A percentile compares a stretch with the other conserved stretches of the same genome.
Evolutionary conservation across 495 filamentous ascomycete genomes (phyloP).

Genomic region (Podospora tetraspora): DNA sequence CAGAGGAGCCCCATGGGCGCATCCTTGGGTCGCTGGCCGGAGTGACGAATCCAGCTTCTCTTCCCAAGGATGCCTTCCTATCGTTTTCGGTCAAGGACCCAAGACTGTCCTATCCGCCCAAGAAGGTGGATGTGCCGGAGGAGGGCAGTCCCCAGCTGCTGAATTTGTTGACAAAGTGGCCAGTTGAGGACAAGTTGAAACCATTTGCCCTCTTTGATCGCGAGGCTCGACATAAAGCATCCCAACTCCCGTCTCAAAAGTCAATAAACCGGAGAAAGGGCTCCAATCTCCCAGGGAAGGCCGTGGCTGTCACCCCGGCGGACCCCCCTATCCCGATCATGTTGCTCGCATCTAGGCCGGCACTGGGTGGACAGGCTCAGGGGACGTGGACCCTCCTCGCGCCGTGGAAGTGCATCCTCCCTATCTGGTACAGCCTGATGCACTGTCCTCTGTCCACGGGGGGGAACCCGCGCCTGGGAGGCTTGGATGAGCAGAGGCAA

Average conservation of each 20-base stretch:
- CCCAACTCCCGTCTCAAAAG: conserved; percentile 72
- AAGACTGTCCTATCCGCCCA: conserved; percentile 67
- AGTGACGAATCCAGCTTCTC: conserved; percentile 68
- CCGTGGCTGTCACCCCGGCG: conserved; percentile 51
- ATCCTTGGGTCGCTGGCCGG: conserved; percentile 61
- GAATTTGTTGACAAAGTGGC: conserved; percentile 62
- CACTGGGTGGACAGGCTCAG: conserved; percentile 44
- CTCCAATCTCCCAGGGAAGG: conserved; percentile 56
- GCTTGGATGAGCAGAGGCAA: conserved; percentile 73
- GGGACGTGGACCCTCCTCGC: conserved; percentile 80
- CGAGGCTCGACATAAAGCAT: conserved; percentile 50
- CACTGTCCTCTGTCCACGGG: conserved; percentile 78
- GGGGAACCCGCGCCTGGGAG: conserved; percentile 75
- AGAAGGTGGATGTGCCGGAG: conserved; percentile 34
- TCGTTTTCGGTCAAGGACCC: conserved; percentile 74
- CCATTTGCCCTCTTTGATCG: conserved; percentile 64
- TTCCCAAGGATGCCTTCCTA: conserved; percentile 68
- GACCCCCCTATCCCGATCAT: conserved; percentile 83
- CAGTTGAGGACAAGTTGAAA: conserved; percentile 53
- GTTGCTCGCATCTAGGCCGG: conserved; percentile 54
- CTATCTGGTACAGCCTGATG: conserved; percentile 84
- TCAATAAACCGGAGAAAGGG: conserved; percentile 80
- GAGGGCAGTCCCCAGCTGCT: conserved; percentile 47
- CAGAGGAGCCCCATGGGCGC: conserved; percentile 42
- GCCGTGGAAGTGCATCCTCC: conserved; percentile 85